A percentile compares a stretch with the other conserved stretches of the same genome.
Conservation (phyloP, 768 basidiomycete species). For the Auriscalpium orientale region DNA sequence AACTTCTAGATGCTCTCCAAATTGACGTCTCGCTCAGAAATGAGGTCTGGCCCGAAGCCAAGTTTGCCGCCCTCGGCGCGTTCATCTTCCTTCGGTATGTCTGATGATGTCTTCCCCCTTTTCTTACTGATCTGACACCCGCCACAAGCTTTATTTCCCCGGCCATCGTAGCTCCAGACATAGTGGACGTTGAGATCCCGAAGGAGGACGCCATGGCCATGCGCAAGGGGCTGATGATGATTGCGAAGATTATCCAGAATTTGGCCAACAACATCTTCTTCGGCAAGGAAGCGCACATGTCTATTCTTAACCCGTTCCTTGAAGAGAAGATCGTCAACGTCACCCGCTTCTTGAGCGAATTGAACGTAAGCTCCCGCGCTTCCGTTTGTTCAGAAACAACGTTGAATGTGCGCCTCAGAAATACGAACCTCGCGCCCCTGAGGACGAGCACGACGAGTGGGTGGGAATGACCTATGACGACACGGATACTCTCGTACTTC, state of each 20-base stretch:
- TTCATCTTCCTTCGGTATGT: constrained; percentile 83
- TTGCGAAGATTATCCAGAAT: constrained; percentile 90
- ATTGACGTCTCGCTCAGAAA: constrained; percentile 33
- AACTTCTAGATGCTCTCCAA: not conserved
- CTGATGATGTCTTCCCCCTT: not conserved
- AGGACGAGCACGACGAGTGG: constrained; percentile 68
- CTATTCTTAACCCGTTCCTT: constrained; percentile 68
- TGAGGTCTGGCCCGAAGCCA: constrained; percentile 69
- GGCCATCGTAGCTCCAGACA: constrained; percentile 80
- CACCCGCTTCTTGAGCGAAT: constrained; percentile 68
- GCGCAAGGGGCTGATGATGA: constrained; percentile 74
- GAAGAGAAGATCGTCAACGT: constrained; percentile 62
- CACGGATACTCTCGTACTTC: constrained; percentile 75
- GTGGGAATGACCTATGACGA: constrained; percentile 72
- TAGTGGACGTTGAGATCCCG: constrained; percentile 74
- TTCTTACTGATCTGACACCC: not conserved
- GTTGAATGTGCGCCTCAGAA: constrained; percentile 26
- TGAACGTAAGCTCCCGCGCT: constrained; percentile 43
- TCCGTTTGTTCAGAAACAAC: not conserved
- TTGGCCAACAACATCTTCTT: constrained; percentile 92
- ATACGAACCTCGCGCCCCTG: constrained; percentile 34
- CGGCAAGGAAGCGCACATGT: constrained; percentile 86
- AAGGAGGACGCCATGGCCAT: constrained; percentile 48
- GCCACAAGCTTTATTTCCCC: constrained; percentile 82
- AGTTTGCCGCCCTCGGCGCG: constrained; percentile 77